Conservation (phyloP, 805 yeast genomes). For the Maudiozyma turicensis region DNA sequence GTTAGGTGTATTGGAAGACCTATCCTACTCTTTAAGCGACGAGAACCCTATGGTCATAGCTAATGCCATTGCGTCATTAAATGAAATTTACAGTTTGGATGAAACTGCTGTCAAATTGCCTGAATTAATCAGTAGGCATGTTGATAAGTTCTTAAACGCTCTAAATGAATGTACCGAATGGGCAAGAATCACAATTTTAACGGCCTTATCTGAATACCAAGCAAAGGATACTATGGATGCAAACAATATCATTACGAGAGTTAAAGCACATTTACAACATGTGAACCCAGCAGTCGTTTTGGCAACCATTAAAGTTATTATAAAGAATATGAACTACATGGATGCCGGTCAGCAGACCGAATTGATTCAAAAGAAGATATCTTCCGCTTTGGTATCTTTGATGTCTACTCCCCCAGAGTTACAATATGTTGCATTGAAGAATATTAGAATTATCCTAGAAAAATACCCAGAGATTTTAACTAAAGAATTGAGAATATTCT, state of each 20-base stretch:
- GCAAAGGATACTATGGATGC: conserved; percentile 56
- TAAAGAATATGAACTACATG: conserved; percentile 53
- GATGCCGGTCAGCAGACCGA: conserved; percentile 8
- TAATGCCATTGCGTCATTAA: conserved; percentile 77
- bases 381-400: conserved; percentile 80
- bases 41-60: conserved; percentile 97
- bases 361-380: conserved; percentile 52
- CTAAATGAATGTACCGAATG: conserved; percentile 97
- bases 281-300: conserved; percentile 93
- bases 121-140: conserved; percentile 28
- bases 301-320: conserved; percentile 69
- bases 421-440: conserved; percentile 86
- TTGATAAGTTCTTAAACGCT: conserved; percentile 64
- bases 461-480: conserved; percentile 74
- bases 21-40: conserved; percentile 65
- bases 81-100: conserved; percentile 69
- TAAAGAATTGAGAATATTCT: conserved; percentile 79
- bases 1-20: conserved; percentile 67
- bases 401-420: conserved; percentile 88
- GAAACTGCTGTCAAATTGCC: conserved; percentile 40
- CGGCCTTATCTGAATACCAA: conserved; percentile 66
- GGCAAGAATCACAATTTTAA: conserved; percentile 89
- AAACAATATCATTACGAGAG: conserved; percentile 76
- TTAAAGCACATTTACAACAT: conserved; percentile 91
- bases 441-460: conserved; percentile 80